Evolutionary conservation across 2,329 filamentous ascomycete genomes (phyloP), one percentile per base, ranked within the genome.

Genomic region (Celoporthe dispersa): DNA sequence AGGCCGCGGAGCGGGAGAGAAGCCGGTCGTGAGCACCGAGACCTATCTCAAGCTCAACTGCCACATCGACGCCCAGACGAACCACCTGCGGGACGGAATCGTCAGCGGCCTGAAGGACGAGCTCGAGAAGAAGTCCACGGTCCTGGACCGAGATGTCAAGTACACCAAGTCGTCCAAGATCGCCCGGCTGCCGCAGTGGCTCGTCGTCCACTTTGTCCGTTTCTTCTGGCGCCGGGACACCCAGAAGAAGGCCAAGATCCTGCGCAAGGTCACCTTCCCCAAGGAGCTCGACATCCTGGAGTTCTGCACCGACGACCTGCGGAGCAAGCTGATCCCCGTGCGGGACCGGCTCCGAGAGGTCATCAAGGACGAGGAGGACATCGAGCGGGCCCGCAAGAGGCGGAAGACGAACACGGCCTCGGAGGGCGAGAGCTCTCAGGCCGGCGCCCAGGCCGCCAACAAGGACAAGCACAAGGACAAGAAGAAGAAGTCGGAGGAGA

Each of bases 211-310:
- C 81, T 97, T 99, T 79, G 93, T 99, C 69, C 93, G 96, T 73
- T 99, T 99, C 84, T 98, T 95, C 84, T 99, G 96, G 96, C 95
- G 97, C 78, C 90, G 92, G 62, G 94, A 97, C 75, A 94, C 93
- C 3, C 92, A 97, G 81, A 98, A 98, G 85, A 99, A 99, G 86
- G 94, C 95, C 74, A 99, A 99, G 87, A 99, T 99, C 76, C 95
- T 99, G 93, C 93, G 94, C 79, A 99, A 98, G 83, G 96, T 99
- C 69, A 95, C 94, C 0, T 99, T 99, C 79, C 95, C 95, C 8
- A 90, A 93, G 65, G 96, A 99, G 81, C 85, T 99, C 44, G 96
- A 99, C 77, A 90, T 93, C 53, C 90, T 97, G 31, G 96, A 99
- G 79, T 98, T 97, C 81, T 99, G 96, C 81, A 95, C 94, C 16